phyloP scores from a whole-genome alignment of 768 basidiomycete species.

The Boletus reticulatus region DNA sequence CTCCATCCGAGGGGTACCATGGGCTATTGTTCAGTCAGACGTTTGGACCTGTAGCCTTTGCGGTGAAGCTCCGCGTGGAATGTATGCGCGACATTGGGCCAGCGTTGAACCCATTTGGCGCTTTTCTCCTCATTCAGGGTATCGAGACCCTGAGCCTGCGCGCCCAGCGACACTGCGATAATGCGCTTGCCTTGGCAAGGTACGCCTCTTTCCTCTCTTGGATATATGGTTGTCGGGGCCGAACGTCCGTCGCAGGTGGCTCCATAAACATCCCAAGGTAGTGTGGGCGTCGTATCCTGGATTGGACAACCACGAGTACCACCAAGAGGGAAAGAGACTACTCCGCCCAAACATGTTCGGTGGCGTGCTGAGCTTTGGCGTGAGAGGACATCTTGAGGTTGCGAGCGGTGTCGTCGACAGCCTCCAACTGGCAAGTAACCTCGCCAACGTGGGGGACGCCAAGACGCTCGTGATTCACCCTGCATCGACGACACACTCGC shows the following conservation, averaged over 20 bases:
- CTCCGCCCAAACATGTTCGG: slow-evolving; percentile 8
- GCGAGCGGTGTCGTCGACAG: slow-evolving; percentile 36
- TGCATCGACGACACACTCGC: slow-evolving; percentile 73
- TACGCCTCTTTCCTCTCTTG: slow-evolving; percentile 9
- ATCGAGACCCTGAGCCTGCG: slow-evolving; percentile 75
- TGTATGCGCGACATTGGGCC: slow-evolving; percentile 68
- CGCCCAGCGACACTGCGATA: slow-evolving; percentile 67
- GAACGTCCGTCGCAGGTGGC: slow-evolving; percentile 5
- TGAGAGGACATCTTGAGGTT: neutral
- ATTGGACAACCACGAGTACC: slow-evolving; percentile 7
- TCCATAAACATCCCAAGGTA: slow-evolving; percentile 9
- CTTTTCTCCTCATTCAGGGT: slow-evolving; percentile 75
- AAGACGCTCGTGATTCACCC: slow-evolving; percentile 82
- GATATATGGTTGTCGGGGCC: neutral
- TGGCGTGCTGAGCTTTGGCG: slow-evolving; percentile 15
- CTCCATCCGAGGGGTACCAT: slow-evolving; percentile 75
- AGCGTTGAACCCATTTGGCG: slow-evolving; percentile 64
- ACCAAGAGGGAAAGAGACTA: slow-evolving; percentile 9
- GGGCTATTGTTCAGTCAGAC: slow-evolving; percentile 64
- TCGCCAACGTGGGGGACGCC: slow-evolving; percentile 52
- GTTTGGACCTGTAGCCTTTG: slow-evolving; percentile 64
- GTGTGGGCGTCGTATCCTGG: slow-evolving; percentile 18
- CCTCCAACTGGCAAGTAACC: slow-evolving; percentile 36
- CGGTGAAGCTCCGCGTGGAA: slow-evolving; percentile 61
- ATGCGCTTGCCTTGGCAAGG: slow-evolving; percentile 66